Percentiles rank a stretch among this genome's conserved stretches.
These are phyloP conservation scores for Leccinum uliginosum DNA, from an alignment of 768 basidiomycete genomes.

Conservation along the genomic window DNA sequence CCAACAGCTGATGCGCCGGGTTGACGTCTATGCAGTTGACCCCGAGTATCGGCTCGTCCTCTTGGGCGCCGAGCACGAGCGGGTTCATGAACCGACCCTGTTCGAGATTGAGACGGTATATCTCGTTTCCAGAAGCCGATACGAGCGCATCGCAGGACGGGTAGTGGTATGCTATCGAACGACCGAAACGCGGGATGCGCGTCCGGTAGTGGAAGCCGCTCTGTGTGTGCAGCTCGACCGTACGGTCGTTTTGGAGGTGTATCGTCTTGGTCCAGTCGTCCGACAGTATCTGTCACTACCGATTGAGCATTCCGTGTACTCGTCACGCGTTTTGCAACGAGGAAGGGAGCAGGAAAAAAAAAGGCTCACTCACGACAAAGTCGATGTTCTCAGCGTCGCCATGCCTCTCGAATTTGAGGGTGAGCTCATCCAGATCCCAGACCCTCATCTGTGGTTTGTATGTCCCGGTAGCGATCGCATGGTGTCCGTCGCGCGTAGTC, in stretches of 20 bases:
- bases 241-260: slow-evolving; percentile 94
- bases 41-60: slow-evolving; percentile 60
- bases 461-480: slow-evolving; percentile 90
- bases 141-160: slow-evolving; percentile 90
- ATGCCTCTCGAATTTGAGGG: slow-evolving; percentile 93
- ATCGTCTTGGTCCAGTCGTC: slow-evolving; percentile 99
- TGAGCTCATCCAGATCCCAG: slow-evolving; percentile 90
- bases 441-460: slow-evolving; percentile 98
- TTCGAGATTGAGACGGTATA: slow-evolving; percentile 93
- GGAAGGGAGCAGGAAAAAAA: neutral
- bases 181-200: slow-evolving; percentile 91
- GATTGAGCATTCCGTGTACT: neutral
- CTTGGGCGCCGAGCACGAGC: slow-evolving; percentile 51
- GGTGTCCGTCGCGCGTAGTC: slow-evolving; percentile 87
- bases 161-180: slow-evolving; percentile 88
- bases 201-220: slow-evolving; percentile 89
- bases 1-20: slow-evolving; percentile 83
- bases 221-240: slow-evolving; percentile 91
- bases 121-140: slow-evolving; percentile 78
- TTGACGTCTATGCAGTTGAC: slow-evolving; percentile 94
- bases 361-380: slow-evolving; percentile 81
- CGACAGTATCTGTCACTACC: slow-evolving; percentile 67
- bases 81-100: slow-evolving; percentile 92
- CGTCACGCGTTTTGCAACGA: neutral
- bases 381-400: slow-evolving; percentile 97